These are phyloP conservation scores for Ruellia speciosa DNA, from an alignment of 305 asterid species.

Conservation along the genomic window DNA sequence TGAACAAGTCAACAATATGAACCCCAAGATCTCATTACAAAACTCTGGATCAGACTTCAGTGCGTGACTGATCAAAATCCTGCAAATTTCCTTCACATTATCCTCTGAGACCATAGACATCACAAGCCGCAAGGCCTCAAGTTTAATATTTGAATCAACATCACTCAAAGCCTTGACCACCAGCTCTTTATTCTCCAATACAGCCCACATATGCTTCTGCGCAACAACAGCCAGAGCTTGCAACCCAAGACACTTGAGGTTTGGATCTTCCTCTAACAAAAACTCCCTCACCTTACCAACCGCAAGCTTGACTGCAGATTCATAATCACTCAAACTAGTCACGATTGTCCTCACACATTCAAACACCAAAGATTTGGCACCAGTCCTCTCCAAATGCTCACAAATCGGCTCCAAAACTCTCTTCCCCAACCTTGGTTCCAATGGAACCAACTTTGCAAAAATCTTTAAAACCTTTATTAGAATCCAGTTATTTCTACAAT, in stretches of 20 bases:
- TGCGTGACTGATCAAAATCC: slow-evolving; percentile 76
- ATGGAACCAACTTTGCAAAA: slow-evolving; percentile 56
- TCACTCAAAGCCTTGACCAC: slow-evolving; percentile 89
- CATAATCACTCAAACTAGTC: slow-evolving; percentile 67
- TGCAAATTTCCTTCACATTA: slow-evolving; percentile 72
- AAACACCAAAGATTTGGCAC: slow-evolving; percentile 73
- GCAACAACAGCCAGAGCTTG: slow-evolving; percentile 61
- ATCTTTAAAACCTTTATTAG: slow-evolving; percentile 86
- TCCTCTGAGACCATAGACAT: slow-evolving; percentile 87
- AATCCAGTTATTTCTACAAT: slow-evolving; percentile 85
- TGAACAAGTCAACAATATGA: slow-evolving; percentile 60
- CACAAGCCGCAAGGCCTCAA: slow-evolving; percentile 80
- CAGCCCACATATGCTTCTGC: slow-evolving; percentile 62
- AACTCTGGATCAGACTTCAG: slow-evolving; percentile 83
- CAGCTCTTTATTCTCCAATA: slow-evolving; percentile 80
- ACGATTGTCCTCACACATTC: slow-evolving; percentile 76
- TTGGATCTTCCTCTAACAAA: slow-evolving; percentile 72
- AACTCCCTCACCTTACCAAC: slow-evolving; percentile 69
- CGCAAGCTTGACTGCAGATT: slow-evolving; percentile 71
- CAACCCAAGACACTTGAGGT: slow-evolving; percentile 81
- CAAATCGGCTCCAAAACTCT: slow-evolving; percentile 76
- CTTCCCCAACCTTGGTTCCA: slow-evolving; percentile 87
- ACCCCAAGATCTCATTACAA: slow-evolving; percentile 77
- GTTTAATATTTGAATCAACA: slow-evolving; percentile 61
- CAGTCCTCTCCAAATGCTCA: slow-evolving; percentile 71